Evolutionary conservation across 495 filamentous ascomycete genomes (phyloP), one percentile per base, ranked within the genome.

Genomic region (Penicillium robsamsonii): DNA sequence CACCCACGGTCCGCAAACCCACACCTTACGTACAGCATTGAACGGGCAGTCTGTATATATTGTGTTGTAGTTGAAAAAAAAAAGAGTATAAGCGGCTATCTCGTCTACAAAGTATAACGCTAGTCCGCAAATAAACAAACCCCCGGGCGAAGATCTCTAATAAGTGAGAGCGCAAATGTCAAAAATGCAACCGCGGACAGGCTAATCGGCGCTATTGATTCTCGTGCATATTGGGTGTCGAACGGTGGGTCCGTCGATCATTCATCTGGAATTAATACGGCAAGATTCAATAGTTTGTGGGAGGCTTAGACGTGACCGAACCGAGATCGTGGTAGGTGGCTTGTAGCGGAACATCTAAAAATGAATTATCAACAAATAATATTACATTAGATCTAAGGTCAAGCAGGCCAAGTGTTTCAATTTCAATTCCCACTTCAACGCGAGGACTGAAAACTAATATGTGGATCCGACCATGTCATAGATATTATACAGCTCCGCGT

Each of bases 241-340:
- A 59, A 51, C 56, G 48, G 63, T 63, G 63, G 63, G 63, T 51
- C 50, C 18, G 59, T 40, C 60, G 60, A 65, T 65, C 57, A 41
- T 41, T 1, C 7, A 37, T 44, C 29, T 38, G 24, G 9, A 51
- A 57, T 40, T 35, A 17, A 56, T 33, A 40, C 24, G 29, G 29
- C 18, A 49, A 47, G 45, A 59, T 58, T 64, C 59, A 62, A 65
- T 65, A 65, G 62, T 57, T 17, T 44, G 29, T 45, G 30, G 37
- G 9, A 56, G 45, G 20, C 53, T 40, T 49, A 15, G 35, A 33
- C 45, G 18, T 7, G 15, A 41, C 4, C 10, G 22, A 43, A 43
- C 9, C 41, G 7, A 13, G 15, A 29, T 17, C 46, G 33, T 45
- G 41, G n/a, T 22, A 45, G 24, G 13, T 22, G 35, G 15, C 35